phyloP scores from a whole-genome alignment of 768 basidiomycete genomes.

The Lactarius indigo region DNA sequence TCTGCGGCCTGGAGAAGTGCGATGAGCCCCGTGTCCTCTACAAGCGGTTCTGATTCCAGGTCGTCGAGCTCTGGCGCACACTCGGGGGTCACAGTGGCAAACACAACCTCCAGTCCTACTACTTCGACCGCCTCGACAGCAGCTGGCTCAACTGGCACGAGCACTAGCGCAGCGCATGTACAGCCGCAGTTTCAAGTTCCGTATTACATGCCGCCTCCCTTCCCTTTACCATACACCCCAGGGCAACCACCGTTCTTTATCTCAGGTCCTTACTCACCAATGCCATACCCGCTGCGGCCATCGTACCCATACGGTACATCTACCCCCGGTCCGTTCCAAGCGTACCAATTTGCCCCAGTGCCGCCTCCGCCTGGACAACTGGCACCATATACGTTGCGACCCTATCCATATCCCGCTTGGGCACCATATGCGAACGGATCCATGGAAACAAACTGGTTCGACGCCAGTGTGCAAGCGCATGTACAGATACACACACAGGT shows the following conservation, averaged over 20 bases:
- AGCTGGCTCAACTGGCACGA: constrained; percentile 4
- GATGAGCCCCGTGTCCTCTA: constrained; percentile 5
- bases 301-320: constrained; percentile 17
- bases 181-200: constrained; percentile 30
- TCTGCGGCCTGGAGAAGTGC: constrained; percentile 10
- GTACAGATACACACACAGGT: not conserved
- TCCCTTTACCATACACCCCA: constrained; percentile 31
- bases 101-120: constrained; percentile 8
- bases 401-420: constrained; percentile 26
- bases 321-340: constrained; percentile 1
- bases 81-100: not conserved
- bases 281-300: constrained; percentile 27
- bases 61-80: constrained; percentile 1
- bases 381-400: constrained; percentile 18
- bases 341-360: constrained; percentile 9
- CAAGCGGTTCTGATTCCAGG: constrained; percentile 12
- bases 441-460: constrained; percentile 9
- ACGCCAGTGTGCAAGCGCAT: constrained; percentile 9
- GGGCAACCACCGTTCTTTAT: constrained; percentile 26
- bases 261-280: constrained; percentile 29
- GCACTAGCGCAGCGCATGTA: constrained; percentile 28
- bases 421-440: constrained; percentile 13
- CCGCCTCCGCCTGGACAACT: constrained; percentile 15
- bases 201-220: constrained; percentile 40
- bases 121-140: not conserved